A percentile compares a stretch with the other conserved stretches of the same genome.
phyloP scores from a whole-genome alignment of 75 land plant species.

The Pinus albicaulis region DNA sequence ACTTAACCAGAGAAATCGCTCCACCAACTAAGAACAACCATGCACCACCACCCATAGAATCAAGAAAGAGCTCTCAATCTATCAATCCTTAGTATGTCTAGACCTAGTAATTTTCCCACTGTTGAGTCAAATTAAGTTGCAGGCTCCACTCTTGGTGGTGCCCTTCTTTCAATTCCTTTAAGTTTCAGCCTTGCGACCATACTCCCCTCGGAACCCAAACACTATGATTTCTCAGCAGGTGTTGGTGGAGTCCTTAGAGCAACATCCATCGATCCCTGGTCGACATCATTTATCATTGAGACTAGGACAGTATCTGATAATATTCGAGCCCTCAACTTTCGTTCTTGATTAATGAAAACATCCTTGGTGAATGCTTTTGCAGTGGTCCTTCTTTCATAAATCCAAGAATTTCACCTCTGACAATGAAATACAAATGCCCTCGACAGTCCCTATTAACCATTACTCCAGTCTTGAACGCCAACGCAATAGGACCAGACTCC shows the following conservation, averaged over 20 bases:
- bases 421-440: too few species aligned
- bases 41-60: slow-evolving; percentile 5
- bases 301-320: background rate
- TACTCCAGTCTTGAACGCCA: too few species aligned
- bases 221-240: background rate
- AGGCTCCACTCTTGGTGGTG: slow-evolving; percentile 1
- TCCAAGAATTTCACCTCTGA: too few species aligned
- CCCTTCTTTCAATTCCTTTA: background rate
- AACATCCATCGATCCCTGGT: background rate
- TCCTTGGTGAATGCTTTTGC: background rate
- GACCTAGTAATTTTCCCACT: background rate
- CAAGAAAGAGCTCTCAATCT: slow-evolving; percentile 3
- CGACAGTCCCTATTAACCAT: too few species aligned
- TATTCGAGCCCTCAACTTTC: background rate
- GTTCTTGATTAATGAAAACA: background rate
- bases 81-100: background rate
- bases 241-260: background rate
- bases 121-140: background rate
- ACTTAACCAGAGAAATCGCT: slow-evolving; percentile 96
- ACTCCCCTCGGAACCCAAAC: background rate
- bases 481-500: too few species aligned
- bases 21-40: slow-evolving; percentile 57
- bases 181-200: slow-evolving; percentile 1
- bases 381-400: too few species aligned
- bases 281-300: background rate